Evolutionary conservation across 2,329 filamentous ascomycete genomes (phyloP).

Genomic region (Colletotrichum sp.): DNA sequence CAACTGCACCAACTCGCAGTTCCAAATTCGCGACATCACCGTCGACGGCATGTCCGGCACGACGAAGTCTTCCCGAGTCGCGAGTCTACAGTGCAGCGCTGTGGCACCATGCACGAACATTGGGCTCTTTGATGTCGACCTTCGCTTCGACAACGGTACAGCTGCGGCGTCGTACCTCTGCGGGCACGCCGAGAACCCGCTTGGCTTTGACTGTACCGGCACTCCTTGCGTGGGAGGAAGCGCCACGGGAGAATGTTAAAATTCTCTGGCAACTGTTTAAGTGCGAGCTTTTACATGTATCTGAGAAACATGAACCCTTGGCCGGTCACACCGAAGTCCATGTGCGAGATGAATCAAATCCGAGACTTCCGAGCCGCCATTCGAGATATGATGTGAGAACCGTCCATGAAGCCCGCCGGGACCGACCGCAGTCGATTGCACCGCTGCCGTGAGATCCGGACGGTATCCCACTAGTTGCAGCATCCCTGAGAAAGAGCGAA

Average conservation of each 20-base stretch:
- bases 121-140: not conserved
- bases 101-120: conserved; percentile 1
- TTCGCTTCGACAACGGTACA: not conserved
- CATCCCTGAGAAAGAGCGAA: not conserved
- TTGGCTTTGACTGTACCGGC: not conserved
- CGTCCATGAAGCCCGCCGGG: not conserved
- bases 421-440: not conserved
- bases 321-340: not conserved
- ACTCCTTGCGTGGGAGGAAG: not conserved
- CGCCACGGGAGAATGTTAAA: not conserved
- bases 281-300: not conserved
- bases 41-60: conserved; percentile 8
- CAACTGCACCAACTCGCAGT: conserved; percentile 36
- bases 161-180: not conserved
- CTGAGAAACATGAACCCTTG: not conserved
- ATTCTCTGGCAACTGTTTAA: not conserved
- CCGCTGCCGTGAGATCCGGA: not conserved
- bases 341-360: not conserved
- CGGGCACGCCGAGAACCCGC: not conserved
- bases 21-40: conserved; percentile 31
- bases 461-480: not conserved
- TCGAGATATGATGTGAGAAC: not conserved
- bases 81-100: conserved; percentile 7
- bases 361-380: not conserved
- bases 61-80: conserved; percentile 1